Percentiles rank a stretch among this genome's conserved stretches.
Conservation (phyloP, 179 eudicot species). For the Dionaea muscipula region DNA sequence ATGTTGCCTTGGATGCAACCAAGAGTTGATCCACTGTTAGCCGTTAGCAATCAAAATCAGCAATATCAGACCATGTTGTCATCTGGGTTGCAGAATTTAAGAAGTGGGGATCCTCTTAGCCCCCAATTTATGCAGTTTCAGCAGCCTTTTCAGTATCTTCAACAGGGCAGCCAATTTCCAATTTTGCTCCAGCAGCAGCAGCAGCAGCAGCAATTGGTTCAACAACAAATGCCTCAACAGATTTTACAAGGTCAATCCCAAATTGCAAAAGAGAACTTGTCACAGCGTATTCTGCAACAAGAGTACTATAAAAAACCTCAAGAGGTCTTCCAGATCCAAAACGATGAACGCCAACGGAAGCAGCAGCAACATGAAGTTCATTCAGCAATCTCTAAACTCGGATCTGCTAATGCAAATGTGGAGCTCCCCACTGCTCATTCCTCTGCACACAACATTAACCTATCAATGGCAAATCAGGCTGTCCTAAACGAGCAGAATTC, state of each 20-base stretch:
- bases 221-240: not conserved
- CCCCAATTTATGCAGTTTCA: conserved; percentile 74
- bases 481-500: conserved; percentile 42
- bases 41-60: conserved; percentile 31
- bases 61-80: conserved; percentile 86
- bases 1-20: conserved; percentile 86
- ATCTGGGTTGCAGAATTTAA: conserved; percentile 57
- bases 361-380: conserved; percentile 40
- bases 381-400: conserved; percentile 44
- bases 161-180: conserved; percentile 44
- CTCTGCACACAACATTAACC: conserved; percentile 38
- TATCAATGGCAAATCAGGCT: conserved; percentile 39
- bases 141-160: conserved; percentile 68
- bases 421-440: conserved; percentile 38
- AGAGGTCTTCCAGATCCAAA: conserved; percentile 45
- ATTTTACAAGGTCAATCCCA: not conserved
- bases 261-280: not conserved
- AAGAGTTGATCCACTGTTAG: conserved; percentile 46
- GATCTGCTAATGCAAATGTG: conserved; percentile 21
- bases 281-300: not conserved
- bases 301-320: conserved; percentile 36
- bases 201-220: conserved; percentile 11
- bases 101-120: conserved; percentile 50
- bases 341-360: conserved; percentile 46
- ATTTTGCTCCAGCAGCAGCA: conserved; percentile 52